phyloP scores from a whole-genome alignment of 2,329 filamentous ascomycete species.

The Nemania sp. region DNA sequence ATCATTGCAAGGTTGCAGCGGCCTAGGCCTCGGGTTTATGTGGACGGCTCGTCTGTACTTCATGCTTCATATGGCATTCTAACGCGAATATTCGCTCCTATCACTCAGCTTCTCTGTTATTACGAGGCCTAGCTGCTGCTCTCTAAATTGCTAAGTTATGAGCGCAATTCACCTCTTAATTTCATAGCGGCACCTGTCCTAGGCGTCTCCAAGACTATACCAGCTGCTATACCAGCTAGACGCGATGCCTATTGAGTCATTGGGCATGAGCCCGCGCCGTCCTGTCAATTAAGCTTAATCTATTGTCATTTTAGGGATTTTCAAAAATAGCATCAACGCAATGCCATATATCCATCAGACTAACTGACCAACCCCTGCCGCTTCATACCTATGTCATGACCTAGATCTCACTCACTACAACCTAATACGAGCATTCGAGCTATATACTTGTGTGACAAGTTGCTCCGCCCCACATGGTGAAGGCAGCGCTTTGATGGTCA shows the following conservation, averaged over 20 bases:
- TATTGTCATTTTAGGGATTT: constrained; percentile 46
- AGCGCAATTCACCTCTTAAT: constrained; percentile 17
- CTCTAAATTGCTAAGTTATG: constrained; percentile 18
- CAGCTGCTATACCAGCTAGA: constrained; percentile 3
- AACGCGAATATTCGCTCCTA: constrained; percentile 1
- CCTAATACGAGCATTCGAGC: constrained; percentile 30
- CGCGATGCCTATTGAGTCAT: constrained; percentile 2
- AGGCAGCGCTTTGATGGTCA: constrained; percentile 3
- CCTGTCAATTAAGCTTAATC: constrained; percentile 54
- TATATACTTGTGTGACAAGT: constrained; percentile 11
- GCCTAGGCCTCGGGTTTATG: constrained; percentile 36
- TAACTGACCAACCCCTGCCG: constrained; percentile 29
- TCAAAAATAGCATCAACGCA: constrained; percentile 53
- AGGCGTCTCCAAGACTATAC: not conserved
- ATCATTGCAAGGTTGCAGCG: constrained; percentile 24
- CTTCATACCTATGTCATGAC: constrained; percentile 35
- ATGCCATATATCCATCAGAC: constrained; percentile 27
- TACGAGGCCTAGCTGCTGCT: constrained; percentile 6
- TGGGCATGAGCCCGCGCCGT: constrained; percentile 4
- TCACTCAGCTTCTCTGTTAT: constrained; percentile 16
- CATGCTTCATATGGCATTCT: constrained; percentile 24
- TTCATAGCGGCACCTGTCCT: constrained; percentile 9
- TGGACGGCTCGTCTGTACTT: constrained; percentile 15
- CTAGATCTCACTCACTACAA: constrained; percentile 43
- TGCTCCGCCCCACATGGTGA: constrained; percentile 10